Evolutionary conservation across 2,329 filamentous ascomycete species (phyloP), one percentile per base, ranked within the genome.

Genomic region (Anisogramma anomala): DNA sequence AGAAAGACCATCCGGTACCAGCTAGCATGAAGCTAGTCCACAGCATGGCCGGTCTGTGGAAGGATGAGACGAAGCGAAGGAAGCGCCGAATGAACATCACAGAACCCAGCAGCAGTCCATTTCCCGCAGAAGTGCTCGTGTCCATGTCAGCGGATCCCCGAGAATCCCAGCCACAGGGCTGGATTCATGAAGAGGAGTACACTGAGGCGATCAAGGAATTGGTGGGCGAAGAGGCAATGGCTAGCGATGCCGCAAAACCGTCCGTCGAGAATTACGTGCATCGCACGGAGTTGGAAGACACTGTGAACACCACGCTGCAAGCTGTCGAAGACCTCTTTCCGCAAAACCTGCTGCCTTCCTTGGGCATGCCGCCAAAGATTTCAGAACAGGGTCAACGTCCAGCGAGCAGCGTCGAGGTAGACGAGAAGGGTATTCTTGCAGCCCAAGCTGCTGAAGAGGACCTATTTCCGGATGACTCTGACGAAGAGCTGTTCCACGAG

Each of bases 31-130:
- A 93, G 55, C 69, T 94, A 9, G 88, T 98, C 4, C 57, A 85
- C 54, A 98, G 91, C 49, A 89, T 98, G 84, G 87, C 86, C 41
- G 83, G 84, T 1, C 63, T 98, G 3, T 98, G 91, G 91, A 79
- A 79, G 55, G 86, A 94, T 52, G 91, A 96, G 59, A 85, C 82
- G 0, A 78, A 77, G 44, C 75, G 88, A 33, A 75, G 88, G 23
- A 89, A 84, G 58, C 69, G 73, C 35, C 74, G 74, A 33, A 80
- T 89, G 72, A 73, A 77, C 2, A 66, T 81, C 34, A 63, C 63
- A 5, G 68, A 77, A 48, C 70, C 77, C 23, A 75, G 69, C 4
- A 84, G 77, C 52, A 89, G 74, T 47, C 84, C 86, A 0, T 94
- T 94, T 49, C 78, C 83, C 2, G 68, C 78, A 0, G 88, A 94